Evolutionary conservation across 2,329 filamentous ascomycete genomes (phyloP).

Genomic region (Penicillium sp.): DNA sequence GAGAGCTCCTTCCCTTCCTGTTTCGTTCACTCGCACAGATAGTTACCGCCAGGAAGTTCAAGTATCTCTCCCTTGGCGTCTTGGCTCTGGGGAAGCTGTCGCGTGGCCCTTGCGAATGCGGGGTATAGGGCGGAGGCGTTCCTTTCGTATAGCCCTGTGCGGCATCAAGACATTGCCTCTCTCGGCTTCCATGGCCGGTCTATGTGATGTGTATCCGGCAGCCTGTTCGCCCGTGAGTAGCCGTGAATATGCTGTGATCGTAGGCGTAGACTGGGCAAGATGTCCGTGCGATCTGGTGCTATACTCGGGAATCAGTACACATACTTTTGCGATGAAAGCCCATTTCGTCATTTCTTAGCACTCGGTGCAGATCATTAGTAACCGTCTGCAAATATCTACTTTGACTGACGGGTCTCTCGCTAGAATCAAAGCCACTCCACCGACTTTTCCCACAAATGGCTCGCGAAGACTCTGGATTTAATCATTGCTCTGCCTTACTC

Average conservation of each 20-base stretch:
- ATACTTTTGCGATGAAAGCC: background rate
- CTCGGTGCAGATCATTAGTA: background rate
- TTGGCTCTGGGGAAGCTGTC: slow-evolving; percentile 32
- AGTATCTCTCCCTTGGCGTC: slow-evolving; percentile 18
- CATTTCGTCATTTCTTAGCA: background rate
- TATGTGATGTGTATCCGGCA: background rate
- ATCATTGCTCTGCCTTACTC: too few relatives aligned
- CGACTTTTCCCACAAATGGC: too few relatives aligned
- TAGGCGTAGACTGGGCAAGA: background rate
- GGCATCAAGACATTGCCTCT: slow-evolving; percentile 1
- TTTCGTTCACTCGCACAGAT: slow-evolving; percentile 4
- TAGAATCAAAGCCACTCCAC: too few relatives aligned
- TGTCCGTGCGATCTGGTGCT: background rate
- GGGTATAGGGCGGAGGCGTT: slow-evolving; percentile 22
- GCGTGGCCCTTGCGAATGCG: slow-evolving; percentile 27
- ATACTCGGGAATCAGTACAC: too few relatives aligned
- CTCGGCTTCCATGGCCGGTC: background rate
- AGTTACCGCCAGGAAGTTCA: slow-evolving; percentile 9
- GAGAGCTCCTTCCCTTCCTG: background rate
- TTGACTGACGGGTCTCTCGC: too few relatives aligned
- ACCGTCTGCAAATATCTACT: too few relatives aligned
- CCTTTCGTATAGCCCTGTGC: slow-evolving; percentile 9
- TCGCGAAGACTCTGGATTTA: too few relatives aligned
- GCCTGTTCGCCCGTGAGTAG: slow-evolving; percentile 3
- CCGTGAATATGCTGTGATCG: slow-evolving; percentile 1